A percentile compares a stretch with the other conserved stretches of the same genome.
phyloP scores from a whole-genome alignment of 805 yeast genomes.

The Spencermartinsiella europaea region DNA sequence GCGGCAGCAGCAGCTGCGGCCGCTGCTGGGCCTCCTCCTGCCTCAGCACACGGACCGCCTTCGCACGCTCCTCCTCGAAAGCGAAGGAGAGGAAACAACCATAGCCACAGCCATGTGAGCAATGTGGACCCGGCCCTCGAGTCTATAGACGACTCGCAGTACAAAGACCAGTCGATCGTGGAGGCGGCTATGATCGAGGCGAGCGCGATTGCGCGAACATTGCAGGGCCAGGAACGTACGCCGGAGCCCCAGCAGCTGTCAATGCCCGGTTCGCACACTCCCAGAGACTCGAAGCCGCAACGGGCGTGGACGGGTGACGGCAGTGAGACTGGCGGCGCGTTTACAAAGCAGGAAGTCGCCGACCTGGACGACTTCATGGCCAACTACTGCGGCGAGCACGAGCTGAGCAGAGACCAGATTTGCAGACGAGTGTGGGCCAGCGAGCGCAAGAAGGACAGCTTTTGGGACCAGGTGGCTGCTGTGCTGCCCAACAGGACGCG shows the following conservation, averaged over 20 bases:
- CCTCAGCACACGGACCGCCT: background rate
- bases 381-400: conserved; percentile 61
- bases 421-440: conserved; percentile 85
- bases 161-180: conserved; percentile 9
- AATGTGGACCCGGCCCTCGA: conserved; percentile 58
- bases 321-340: conserved; percentile 35
- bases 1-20: conserved; percentile 8
- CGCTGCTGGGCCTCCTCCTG: background rate
- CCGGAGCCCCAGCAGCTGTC: conserved; percentile 33
- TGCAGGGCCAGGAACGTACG: conserved; percentile 3
- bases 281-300: background rate
- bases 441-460: conserved; percentile 78
- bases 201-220: conserved; percentile 15
- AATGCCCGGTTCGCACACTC: conserved; percentile 11
- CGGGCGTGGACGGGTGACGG: conserved; percentile 27
- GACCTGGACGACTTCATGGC: conserved; percentile 69
- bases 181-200: conserved; percentile 21
- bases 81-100: conserved; percentile 29
- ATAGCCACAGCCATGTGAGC: conserved; percentile 36
- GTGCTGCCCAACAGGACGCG: conserved; percentile 82
- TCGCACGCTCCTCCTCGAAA: background rate
- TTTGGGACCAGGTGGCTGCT: conserved; percentile 78
- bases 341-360: conserved; percentile 58
- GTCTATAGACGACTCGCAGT: conserved; percentile 38
- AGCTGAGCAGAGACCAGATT: conserved; percentile 59